Base-by-base conservation (phyloP, 352 stramenopile species). In the Phytophthora quininea region DNA sequence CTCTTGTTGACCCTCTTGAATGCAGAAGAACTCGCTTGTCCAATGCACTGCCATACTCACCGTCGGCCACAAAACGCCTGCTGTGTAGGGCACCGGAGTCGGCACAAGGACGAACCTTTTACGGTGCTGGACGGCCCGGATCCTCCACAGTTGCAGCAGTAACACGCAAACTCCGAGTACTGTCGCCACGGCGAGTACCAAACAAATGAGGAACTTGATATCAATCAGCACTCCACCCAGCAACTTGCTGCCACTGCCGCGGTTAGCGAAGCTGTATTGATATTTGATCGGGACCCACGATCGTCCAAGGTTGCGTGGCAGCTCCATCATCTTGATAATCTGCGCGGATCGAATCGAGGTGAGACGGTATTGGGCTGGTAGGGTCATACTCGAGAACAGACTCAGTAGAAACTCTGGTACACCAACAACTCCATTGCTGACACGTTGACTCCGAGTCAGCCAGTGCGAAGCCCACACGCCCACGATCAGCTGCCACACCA, bases 391-490 rank as follows among this genome's bases (percentile, higher is more conserved):
- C 12, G 62, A 69, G 9, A 84, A 59, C 0, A 67, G 15, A 10
- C 67, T 79, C 11, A 82, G 59, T 5, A 71, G 46, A 15, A 84
- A 69, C 43, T 75, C 70, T 3, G 67, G 58, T 0, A 75, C 67
- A 1, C 76, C 71, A 2, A 67, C 52, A 0, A 85, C 42, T 0
- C 70, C 70, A 19, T 43, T 30, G 4, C 40, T 54, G 8, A 58
- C 10, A 6, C 50, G 19, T 3, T 57, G 60, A 38, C 35, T 61
- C 1, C n/a, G 43, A 27, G 14, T 10, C 19, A 60, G 30, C 6
- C 63, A 50, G 31, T 48, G 58, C 45, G 63, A 59, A 5, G 69
- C 56, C 29, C 37, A 15, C 42, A 48, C 50, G 19, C 47, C 30
- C 4, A 72, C 19, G 6, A 71, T 1, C 0, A 50, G 0, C 9